Base-by-base conservation (phyloP, 768 basidiomycete species). In the Pulveroboletus sp. region DNA sequence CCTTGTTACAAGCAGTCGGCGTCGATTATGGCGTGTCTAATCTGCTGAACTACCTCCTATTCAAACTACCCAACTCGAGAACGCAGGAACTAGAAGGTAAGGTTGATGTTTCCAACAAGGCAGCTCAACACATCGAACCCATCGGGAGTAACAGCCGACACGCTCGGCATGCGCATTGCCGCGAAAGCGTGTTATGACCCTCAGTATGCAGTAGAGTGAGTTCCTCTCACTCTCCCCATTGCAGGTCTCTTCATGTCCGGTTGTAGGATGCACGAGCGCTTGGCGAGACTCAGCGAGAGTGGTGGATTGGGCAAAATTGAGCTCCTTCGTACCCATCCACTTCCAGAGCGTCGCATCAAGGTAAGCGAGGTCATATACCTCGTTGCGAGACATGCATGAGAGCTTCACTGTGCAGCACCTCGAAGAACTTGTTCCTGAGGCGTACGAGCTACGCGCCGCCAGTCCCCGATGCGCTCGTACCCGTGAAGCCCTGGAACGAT, bases 141-240 rank as follows among this genome's bases (percentile, higher is more conserved):
- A 51, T 17, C 24, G 10, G 33, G 30, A 14, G 14, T 41, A 31
- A 14, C 55, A 91, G 94, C 94, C 33, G 94, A 97, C 63, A 76
- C 80, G 27, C 86, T 98, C 44, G 94, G 95, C 8, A 66, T 97
- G 40, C 76, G 77, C 6, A 73, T 97, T 26, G 86, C 86, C 71
- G 77, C 90, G 43, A 78, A 76, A 57, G 94, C 93, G 0, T 98
- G 94, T 69, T 97, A 82, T 64, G 79, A 97, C 61, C 93, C 94
- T 0, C 71, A 66, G 15, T 87, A 84, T 18, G 79, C 89, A 3
- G 81, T 87, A 11, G 75, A 77, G 91, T 93, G 59, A 57, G 26
- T 49, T 45, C 38, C 14, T 24, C 18, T 31, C 6, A 3, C 8
- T 15, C 18, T 42, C 3, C 18, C 12, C 31, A 2, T 44, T 27